Base-by-base conservation (phyloP, 352 stramenopile species). In the Discostella stelligera region DNA sequence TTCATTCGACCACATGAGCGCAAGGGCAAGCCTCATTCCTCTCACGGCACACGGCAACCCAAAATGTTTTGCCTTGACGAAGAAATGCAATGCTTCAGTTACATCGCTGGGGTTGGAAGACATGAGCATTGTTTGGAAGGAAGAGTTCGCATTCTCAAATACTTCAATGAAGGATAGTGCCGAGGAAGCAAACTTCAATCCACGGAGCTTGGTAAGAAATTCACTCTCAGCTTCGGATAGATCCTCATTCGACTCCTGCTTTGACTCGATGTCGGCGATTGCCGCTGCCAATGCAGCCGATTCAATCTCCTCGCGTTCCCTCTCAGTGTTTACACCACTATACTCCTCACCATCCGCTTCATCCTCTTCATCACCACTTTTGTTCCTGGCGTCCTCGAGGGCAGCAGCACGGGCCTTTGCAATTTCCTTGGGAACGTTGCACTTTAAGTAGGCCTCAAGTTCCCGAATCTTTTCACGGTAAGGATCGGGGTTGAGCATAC, bases 91-190 rank as follows among this genome's bases (percentile, higher is more conserved):
- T 16, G 95, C 90, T 77, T 97, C 95, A 11, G 96, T 91, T 2
- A 98, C 94, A 79, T 98, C 96, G 16, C 94, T 96, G 14, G 92
- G 90, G 27, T 95, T 97, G 32, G 94, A 94, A 53, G 94, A 97
- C 4, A 96, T 87, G 0, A 98, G 86, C 49, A 98, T 88, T 56
- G 94, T 86, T 2, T 92, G 85, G 68, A 97, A 94, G 11, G 90
- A 90, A 5, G 91, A 68, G 50, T 88, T 91, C 0, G 94, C 94
- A 52, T 91, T 74, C 71, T 98, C 94, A 66, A 98, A 94, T 23
- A 95, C 84, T 37, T 96, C 88, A 66, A 98, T 97, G 75, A 98
- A 98, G 18, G 92, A 86, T 11, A 98, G 83, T n/a, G 95, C 94
- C 50, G 95, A 94, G 37, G 91, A 87, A 58, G 97, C 92, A 85